Evolutionary conservation across 495 filamentous ascomycete genomes (phyloP).

Genomic region (Tuber brumale): DNA sequence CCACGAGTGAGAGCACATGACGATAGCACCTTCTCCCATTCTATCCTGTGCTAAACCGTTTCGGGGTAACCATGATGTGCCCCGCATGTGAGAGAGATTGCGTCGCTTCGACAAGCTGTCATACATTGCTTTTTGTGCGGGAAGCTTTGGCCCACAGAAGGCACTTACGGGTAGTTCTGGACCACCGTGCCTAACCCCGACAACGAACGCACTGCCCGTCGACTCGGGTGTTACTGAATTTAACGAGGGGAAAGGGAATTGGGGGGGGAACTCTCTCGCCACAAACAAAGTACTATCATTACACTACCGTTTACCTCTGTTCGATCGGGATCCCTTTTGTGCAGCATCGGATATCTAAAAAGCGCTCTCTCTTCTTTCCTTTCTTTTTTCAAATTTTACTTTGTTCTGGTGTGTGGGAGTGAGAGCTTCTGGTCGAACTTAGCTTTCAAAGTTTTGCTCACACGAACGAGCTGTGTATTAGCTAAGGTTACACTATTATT

Average conservation of each 20-base stretch:
- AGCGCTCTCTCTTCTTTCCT: not conserved
- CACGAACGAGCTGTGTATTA: slow-evolving; percentile 1
- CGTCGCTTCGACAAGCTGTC: not conserved
- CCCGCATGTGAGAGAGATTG: not conserved
- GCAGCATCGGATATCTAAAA: not conserved
- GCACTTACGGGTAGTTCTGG: not conserved
- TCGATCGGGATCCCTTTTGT: not conserved
- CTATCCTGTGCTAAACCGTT: not conserved
- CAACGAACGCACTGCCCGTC: not conserved
- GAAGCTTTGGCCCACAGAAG: not conserved
- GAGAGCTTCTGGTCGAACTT: slow-evolving; percentile 2
- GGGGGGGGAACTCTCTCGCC: not conserved
- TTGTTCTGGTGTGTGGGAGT: not conserved
- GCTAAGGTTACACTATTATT: slow-evolving; percentile 11
- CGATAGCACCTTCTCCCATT: not conserved
- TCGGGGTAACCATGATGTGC: not conserved
- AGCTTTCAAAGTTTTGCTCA: not conserved
- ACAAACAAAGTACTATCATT: not conserved
- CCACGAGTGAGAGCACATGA: not conserved
- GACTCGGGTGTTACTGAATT: not conserved
- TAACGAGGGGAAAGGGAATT: not conserved
- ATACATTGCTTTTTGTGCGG: not conserved
- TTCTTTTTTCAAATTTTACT: not conserved
- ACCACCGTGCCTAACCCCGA: not conserved
- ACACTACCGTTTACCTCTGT: not conserved